Conservation (phyloP, 805 yeast genomes). For the Yamadazyma paraphyllophila region DNA sequence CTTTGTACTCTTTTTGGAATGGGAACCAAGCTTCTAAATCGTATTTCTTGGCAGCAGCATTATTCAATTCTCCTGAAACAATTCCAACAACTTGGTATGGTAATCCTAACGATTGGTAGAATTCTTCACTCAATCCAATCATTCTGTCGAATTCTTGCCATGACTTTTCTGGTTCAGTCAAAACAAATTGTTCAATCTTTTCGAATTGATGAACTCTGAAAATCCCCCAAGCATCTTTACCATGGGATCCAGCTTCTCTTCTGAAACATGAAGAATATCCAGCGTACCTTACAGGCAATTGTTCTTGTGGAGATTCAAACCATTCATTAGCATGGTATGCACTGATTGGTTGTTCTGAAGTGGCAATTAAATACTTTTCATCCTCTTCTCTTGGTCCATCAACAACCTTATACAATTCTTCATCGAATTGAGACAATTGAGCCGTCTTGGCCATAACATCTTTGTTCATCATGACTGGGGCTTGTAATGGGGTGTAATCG, state of each 20-base stretch:
- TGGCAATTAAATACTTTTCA: conserved; percentile 96
- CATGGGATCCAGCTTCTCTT: conserved; percentile 99
- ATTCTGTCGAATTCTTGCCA: conserved; percentile 97
- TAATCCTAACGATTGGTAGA: conserved; percentile 84
- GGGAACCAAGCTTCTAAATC: conserved; percentile 99
- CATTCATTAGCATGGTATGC: conserved; percentile 97
- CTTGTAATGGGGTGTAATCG: conserved; percentile 88
- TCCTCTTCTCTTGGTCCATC: conserved; percentile 75
- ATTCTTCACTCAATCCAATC: conserved; percentile 89
- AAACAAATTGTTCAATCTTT: conserved; percentile 93
- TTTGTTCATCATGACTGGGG: conserved; percentile 99
- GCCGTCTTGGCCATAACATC: conserved; percentile 99
- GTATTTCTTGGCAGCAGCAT: conserved; percentile 98
- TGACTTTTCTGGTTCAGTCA: conserved; percentile 97
- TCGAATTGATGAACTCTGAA: conserved; percentile 99
- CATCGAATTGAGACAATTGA: conserved; percentile 95
- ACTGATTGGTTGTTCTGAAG: conserved; percentile 98
- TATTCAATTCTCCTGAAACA: conserved; percentile 97
- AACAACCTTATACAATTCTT: conserved; percentile 92
- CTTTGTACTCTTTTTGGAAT: conserved; percentile 97
- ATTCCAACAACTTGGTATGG: conserved; percentile 98
- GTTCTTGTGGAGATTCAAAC: conserved; percentile 97
- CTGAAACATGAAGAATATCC: conserved; percentile 99
- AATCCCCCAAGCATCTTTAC: conserved; percentile 99
- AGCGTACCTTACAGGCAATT: conserved; percentile 93